Base-by-base conservation (phyloP, 1,284 basidiomycete genomes). In the Rhodotorula sp. region DNA sequence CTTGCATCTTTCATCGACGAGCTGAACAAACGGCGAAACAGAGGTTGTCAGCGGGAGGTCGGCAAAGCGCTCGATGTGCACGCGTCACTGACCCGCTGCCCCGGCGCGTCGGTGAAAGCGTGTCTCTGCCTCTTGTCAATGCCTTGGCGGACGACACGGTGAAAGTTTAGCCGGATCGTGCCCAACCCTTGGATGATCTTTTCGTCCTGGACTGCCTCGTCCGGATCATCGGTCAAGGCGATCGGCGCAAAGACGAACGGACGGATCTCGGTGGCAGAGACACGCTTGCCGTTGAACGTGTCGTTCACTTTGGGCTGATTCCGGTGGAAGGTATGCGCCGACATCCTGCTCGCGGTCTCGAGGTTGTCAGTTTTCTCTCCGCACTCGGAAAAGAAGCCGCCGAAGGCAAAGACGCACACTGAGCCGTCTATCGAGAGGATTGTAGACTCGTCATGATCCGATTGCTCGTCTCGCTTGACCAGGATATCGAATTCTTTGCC, bases 191-290 rank as follows among this genome's bases (percentile, higher is more conserved):
- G 72, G 57, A 72, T 19, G 14, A 64, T 47, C 0, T 50, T 7
- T 55, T 73, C 73, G 52, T 70, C 67, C 12, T 28, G 26, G 4
- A 52, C 61, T 2, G 71, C 71, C 43, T 48, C 2, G 5, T 61
- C 52, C 6, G 62, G 58, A 23, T 75, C 71, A 60, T 75, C 71
- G 2, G 73, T 73, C 15, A 72, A 59, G 7, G 49, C 15, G 21
- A 75, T 55, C 43, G 70, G 66, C 14, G 61, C 45, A 49, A 69
- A 70, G 2, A 34, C 47, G 61, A 66, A 67, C 6, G 68, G 60
- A 12, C 66, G 66, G 8, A 60, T n/a, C 1, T 56, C 23, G 1
- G 47, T 57, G 15, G 54, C 2, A 2, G 60, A 56, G 47, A 60
- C 58, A n/a, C 49, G 60, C 14, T 34, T 50, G 23, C 64, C 61